phyloP scores from a whole-genome alignment of 441 rosid genomes.

The Biscutella laevigata region DNA sequence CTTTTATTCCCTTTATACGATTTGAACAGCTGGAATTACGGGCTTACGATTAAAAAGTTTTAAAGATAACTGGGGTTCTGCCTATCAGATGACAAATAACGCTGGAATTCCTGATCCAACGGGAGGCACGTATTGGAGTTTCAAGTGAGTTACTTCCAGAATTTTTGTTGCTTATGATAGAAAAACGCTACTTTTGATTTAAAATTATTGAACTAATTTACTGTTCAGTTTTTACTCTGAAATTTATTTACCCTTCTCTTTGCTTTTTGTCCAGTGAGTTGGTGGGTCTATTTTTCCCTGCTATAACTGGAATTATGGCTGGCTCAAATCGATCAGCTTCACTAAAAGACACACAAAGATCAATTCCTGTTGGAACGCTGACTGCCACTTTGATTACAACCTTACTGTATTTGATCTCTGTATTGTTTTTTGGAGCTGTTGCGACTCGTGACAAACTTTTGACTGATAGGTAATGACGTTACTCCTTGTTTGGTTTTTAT shows the following conservation, averaged over 20 bases:
- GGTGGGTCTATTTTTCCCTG: slow-evolving; percentile 98
- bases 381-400: slow-evolving; percentile 90
- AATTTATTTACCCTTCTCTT: slow-evolving; percentile 12
- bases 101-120: slow-evolving; percentile 80
- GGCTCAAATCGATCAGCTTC: slow-evolving; percentile 97
- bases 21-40: slow-evolving; percentile 66
- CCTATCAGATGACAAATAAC: slow-evolving; percentile 72
- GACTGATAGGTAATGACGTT: slow-evolving; percentile 70
- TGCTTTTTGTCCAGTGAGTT: slow-evolving; percentile 57
- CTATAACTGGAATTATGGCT: slow-evolving; percentile 99
- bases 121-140: slow-evolving; percentile 70
- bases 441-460: slow-evolving; percentile 83
- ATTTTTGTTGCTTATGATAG: slow-evolving; percentile 2
- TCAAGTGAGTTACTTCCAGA: slow-evolving; percentile 54
- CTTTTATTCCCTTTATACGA: slow-evolving; percentile 14
- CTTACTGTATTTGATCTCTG: slow-evolving; percentile 61
- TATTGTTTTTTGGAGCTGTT: slow-evolving; percentile 75
- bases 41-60: slow-evolving; percentile 71
- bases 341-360: slow-evolving; percentile 93
- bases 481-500: not conserved
- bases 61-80: slow-evolving; percentile 79
- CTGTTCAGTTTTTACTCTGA: slow-evolving; percentile 13
- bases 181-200: slow-evolving; percentile 9
- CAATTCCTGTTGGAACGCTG: slow-evolving; percentile 91
- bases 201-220: not conserved